Evolutionary conservation across 176 grass and related monocot species (phyloP).

Genomic region (Stipa capillata): DNA sequence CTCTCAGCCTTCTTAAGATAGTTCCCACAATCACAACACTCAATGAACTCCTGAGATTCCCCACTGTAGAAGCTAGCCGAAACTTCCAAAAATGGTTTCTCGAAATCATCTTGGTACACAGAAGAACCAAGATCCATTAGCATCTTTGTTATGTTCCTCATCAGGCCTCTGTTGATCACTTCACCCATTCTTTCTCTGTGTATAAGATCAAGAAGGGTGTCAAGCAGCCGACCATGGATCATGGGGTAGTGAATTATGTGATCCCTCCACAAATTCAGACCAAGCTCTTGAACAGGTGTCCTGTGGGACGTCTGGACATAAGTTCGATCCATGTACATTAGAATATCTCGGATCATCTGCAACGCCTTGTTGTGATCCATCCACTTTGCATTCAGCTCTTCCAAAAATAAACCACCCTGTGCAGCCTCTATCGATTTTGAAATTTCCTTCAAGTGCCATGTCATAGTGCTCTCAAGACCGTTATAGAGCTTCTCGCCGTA

Average conservation of each 20-base stretch:
- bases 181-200: slow-evolving; percentile 74
- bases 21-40: slow-evolving; percentile 82
- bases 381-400: slow-evolving; percentile 79
- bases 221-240: slow-evolving; percentile 57
- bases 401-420: slow-evolving; percentile 82
- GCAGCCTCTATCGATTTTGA: slow-evolving; percentile 67
- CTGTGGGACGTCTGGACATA: slow-evolving; percentile 52
- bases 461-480: slow-evolving; percentile 66
- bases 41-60: slow-evolving; percentile 83
- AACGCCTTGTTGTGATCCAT: slow-evolving; percentile 88
- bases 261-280: slow-evolving; percentile 89
- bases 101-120: slow-evolving; percentile 95
- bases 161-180: slow-evolving; percentile 79
- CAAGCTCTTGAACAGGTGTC: slow-evolving; percentile 84
- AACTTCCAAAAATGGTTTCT: slow-evolving; percentile 78
- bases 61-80: slow-evolving; percentile 78
- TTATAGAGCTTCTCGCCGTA: slow-evolving; percentile 82
- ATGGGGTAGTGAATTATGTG: slow-evolving; percentile 68
- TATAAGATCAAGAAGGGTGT: slow-evolving; percentile 87
- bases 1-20: slow-evolving; percentile 89
- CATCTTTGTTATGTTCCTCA: slow-evolving; percentile 91
- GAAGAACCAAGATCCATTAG: slow-evolving; percentile 86
- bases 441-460: slow-evolving; percentile 69
- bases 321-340: slow-evolving; percentile 97
- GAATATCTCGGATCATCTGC: slow-evolving; percentile 91